phyloP scores from a whole-genome alignment of 768 basidiomycete species.

The Boletus reticuloceps region DNA sequence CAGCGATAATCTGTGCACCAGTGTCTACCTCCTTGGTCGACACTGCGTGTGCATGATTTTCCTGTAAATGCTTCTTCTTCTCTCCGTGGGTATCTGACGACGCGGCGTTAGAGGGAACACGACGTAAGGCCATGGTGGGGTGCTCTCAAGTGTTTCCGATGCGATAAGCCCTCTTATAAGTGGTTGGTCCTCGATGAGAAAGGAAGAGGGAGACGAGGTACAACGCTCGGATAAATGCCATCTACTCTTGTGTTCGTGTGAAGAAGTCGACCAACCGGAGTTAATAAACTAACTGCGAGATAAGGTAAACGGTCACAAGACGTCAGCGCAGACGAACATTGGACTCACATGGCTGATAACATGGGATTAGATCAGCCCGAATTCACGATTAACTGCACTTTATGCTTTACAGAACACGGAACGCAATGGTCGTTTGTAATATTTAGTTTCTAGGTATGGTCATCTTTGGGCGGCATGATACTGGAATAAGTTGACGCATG shows the following conservation, averaged over 20 bases:
- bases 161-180: constrained; percentile 4
- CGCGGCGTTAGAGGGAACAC: constrained; percentile 2
- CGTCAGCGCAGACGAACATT: background rate
- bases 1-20: constrained; percentile 55
- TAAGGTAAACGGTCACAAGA: constrained; percentile 11
- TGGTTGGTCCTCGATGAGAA: too few species aligned
- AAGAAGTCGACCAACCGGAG: background rate
- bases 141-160: background rate
- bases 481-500: background rate
- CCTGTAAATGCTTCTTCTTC: constrained; percentile 7
- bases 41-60: constrained; percentile 19
- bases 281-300: background rate
- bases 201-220: too few species aligned
- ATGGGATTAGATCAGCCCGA: too few species aligned
- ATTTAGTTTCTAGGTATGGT: background rate
- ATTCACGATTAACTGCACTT: too few species aligned
- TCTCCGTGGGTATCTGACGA: constrained; percentile 14
- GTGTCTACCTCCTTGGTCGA: constrained; percentile 56
- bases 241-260: constrained; percentile 2
- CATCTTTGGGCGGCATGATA: background rate
- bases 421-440: background rate
- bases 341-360: background rate
- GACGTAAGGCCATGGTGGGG: background rate
- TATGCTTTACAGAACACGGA: background rate
- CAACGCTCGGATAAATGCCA: too few species aligned